These are phyloP conservation scores for Limonomyces culmigenus DNA, from an alignment of 1,284 basidiomycete genomes.

Conservation along the genomic window DNA sequence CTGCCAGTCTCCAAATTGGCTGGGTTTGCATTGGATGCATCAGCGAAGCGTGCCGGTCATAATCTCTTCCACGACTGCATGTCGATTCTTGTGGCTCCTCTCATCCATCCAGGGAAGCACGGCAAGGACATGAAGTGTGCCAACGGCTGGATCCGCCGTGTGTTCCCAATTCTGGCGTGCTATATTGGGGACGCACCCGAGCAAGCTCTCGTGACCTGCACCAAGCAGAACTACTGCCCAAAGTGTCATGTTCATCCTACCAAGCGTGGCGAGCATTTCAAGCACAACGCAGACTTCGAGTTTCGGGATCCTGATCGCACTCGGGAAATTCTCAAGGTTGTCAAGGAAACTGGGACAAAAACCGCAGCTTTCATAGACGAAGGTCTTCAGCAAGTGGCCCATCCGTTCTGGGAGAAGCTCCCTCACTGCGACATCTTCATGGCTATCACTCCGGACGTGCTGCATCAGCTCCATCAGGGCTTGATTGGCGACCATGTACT, in stretches of 20 bases:
- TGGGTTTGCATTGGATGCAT: constrained; percentile 7
- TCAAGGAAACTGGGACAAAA: neutral
- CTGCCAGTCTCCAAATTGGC: constrained; percentile 10
- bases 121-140: constrained; percentile 12
- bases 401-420: constrained; percentile 13
- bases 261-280: constrained; percentile 6
- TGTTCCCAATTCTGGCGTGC: constrained; percentile 11
- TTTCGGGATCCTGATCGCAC: too few species aligned
- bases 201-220: constrained; percentile 9
- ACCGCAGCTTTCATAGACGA: neutral
- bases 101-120: constrained; percentile 8
- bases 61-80: constrained; percentile 15
- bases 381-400: constrained; percentile 5
- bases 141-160: constrained; percentile 8
- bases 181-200: constrained; percentile 13
- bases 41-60: constrained; percentile 6
- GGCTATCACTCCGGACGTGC: constrained; percentile 11
- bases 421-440: constrained; percentile 9
- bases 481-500: constrained; percentile 15
- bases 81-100: constrained; percentile 8
- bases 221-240: constrained; percentile 9
- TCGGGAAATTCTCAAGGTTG: too few species aligned
- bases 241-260: constrained; percentile 7
- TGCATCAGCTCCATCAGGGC: constrained; percentile 15
- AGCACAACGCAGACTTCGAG: too few species aligned